Percentiles rank a stretch among this genome's conserved stretches.
Conservation (phyloP, 345 rosid genomes). For the Pistacia vera region DNA sequence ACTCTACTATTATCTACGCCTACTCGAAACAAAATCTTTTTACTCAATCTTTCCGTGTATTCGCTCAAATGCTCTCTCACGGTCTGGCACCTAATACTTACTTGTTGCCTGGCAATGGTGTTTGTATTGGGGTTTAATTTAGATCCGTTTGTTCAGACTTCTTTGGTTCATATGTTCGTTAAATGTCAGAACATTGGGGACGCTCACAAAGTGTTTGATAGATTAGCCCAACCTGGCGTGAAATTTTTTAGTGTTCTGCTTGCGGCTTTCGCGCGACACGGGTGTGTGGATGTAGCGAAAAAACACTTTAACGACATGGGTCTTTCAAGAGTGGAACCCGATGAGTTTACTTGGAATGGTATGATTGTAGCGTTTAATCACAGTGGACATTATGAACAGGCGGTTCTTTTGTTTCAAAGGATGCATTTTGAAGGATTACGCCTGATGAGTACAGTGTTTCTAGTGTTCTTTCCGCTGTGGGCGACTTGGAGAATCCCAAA, state of each 20-base stretch:
- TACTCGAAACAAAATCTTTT: conserved; percentile 23
- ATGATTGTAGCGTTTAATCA: conserved; percentile 35
- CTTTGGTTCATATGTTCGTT: conserved; percentile 33
- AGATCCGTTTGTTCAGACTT: background rate
- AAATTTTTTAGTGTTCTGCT: conserved; percentile 8
- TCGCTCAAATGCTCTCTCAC: conserved; percentile 22
- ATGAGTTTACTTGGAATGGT: conserved; percentile 41
- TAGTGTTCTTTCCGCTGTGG: conserved; percentile 33
- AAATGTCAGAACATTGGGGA: conserved; percentile 26
- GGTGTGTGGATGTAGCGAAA: conserved; percentile 23
- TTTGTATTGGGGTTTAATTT: background rate
- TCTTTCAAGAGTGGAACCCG: conserved; percentile 18
- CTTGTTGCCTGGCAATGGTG: conserved; percentile 19
- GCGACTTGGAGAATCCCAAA: conserved; percentile 27
- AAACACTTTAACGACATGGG: conserved; percentile 17
- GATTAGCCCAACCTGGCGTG: conserved; percentile 28
- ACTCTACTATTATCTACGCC: conserved; percentile 16
- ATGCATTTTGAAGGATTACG: conserved; percentile 31
- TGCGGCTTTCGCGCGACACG: background rate
- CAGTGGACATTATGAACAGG: conserved; percentile 25
- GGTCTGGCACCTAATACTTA: conserved; percentile 19
- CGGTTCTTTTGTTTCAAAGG: conserved; percentile 20
- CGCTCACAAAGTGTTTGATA: conserved; percentile 44
- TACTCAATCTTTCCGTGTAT: conserved; percentile 6
- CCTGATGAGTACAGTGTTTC: conserved; percentile 35